phyloP scores from a whole-genome alignment of 2,329 filamentous ascomycete species.

The Trichoderma lentiforme region DNA sequence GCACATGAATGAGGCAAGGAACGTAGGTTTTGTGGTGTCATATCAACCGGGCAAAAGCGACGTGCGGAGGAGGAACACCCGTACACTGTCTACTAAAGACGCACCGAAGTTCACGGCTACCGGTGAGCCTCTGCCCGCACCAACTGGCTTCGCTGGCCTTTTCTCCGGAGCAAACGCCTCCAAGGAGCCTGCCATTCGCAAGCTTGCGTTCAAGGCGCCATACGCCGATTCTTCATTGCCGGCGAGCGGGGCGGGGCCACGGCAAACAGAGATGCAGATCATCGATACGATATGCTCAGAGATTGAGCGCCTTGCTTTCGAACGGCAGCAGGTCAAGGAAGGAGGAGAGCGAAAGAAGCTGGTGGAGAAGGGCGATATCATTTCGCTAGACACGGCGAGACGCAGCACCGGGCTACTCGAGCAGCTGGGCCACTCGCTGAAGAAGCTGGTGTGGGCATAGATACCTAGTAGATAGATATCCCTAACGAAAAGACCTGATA shows the following conservation, averaged over 20 bases:
- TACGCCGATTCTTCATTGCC: constrained; percentile 53
- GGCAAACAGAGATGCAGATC: constrained; percentile 53
- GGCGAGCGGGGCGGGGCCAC: constrained; percentile 47
- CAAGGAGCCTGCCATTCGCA: constrained; percentile 35
- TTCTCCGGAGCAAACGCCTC: constrained; percentile 34
- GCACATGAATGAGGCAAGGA: constrained; percentile 73
- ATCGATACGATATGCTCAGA: constrained; percentile 68
- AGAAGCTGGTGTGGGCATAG: constrained; percentile 84
- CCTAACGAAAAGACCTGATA: background rate
- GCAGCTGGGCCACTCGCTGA: constrained; percentile 82
- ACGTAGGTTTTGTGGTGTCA: constrained; percentile 77
- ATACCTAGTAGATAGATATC: background rate
- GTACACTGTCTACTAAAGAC: constrained; percentile 63
- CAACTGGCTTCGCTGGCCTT: constrained; percentile 40
- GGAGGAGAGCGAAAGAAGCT: constrained; percentile 45
- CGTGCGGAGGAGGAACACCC: constrained; percentile 77
- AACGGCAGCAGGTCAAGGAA: constrained; percentile 41
- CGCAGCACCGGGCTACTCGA: constrained; percentile 83
- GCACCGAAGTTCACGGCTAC: constrained; percentile 25
- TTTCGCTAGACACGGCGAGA: constrained; percentile 80
- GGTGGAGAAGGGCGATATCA: constrained; percentile 65
- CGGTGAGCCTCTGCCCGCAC: constrained; percentile 22
- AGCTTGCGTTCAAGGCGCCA: constrained; percentile 54
- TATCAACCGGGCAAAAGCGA: constrained; percentile 72
- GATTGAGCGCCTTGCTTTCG: constrained; percentile 65